Evolutionary conservation across 1,284 basidiomycete species (phyloP).

Genomic region (Mrakiaceae sp.): DNA sequence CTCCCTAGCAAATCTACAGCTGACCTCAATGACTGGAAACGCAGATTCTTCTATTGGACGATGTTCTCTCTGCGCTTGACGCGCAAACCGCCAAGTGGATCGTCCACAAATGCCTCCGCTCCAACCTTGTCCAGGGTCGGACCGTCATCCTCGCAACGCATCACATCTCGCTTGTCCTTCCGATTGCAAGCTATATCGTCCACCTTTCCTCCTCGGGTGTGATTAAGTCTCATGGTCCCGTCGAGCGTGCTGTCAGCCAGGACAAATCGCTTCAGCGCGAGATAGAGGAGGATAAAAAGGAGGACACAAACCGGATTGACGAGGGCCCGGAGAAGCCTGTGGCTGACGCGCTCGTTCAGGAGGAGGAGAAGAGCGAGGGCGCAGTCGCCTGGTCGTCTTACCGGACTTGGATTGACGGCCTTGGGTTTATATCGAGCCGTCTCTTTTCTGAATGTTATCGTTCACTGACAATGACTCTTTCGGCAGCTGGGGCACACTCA

Average conservation of each 20-base stretch:
- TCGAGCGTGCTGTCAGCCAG: slow-evolving; percentile 25
- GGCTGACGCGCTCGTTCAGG: slow-evolving; percentile 39
- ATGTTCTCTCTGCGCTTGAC: slow-evolving; percentile 42
- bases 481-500: slow-evolving; percentile 33
- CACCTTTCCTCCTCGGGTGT: slow-evolving; percentile 44
- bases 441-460: background rate
- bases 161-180: slow-evolving; percentile 52
- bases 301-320: background rate
- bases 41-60: slow-evolving; percentile 33
- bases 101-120: slow-evolving; percentile 58
- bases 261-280: slow-evolving; percentile 21
- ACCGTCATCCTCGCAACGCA: slow-evolving; percentile 66
- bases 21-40: slow-evolving; percentile 21
- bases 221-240: slow-evolving; percentile 29
- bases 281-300: slow-evolving; percentile 24
- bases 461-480: background rate
- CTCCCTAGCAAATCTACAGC: slow-evolving; percentile 28
- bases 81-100: slow-evolving; percentile 62
- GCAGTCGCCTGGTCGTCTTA: slow-evolving; percentile 35
- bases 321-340: background rate
- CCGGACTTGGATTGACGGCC: background rate
- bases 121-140: slow-evolving; percentile 53
- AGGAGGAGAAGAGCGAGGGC: slow-evolving; percentile 49
- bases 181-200: slow-evolving; percentile 53
- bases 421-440: background rate